Percentiles rank a stretch among this genome's conserved stretches.
Conservation (phyloP, 495 filamentous ascomycete species). For the Penicillium parvum region DNA sequence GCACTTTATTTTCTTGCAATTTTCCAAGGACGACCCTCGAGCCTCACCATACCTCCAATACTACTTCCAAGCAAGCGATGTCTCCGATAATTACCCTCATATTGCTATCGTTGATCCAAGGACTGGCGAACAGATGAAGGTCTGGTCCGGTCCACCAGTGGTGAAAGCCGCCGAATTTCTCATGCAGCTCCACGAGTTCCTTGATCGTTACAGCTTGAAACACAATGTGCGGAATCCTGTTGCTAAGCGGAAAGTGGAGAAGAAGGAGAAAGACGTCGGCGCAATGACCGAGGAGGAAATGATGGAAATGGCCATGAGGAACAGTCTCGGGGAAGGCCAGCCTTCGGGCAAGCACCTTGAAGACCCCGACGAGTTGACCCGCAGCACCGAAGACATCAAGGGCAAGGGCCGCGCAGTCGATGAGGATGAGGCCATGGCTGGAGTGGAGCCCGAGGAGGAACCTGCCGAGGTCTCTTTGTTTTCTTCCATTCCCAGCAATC, state of each 20-base stretch:
- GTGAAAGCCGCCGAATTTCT: conserved; percentile 76
- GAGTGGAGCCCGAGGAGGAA: conserved; percentile 16
- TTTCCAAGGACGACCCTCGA: conserved; percentile 70
- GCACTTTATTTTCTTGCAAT: conserved; percentile 94
- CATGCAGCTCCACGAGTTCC: conserved; percentile 87
- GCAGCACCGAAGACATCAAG: conserved; percentile 51
- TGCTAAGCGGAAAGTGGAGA: conserved; percentile 69
- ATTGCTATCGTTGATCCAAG: conserved; percentile 94
- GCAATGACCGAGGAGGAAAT: conserved; percentile 96
- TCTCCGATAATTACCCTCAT: conserved; percentile 82
- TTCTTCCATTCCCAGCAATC: conserved; percentile 60
- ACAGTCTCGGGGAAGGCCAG: conserved; percentile 58
- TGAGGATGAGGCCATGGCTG: conserved; percentile 33
- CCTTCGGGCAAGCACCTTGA: conserved; percentile 36
- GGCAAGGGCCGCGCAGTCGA: conserved; percentile 60
- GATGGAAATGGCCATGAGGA: conserved; percentile 87
- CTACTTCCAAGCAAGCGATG: conserved; percentile 73
- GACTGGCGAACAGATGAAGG: conserved; percentile 95
- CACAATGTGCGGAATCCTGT: conserved; percentile 89
- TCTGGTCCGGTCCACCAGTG: conserved; percentile 82
- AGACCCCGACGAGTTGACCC: conserved; percentile 86
- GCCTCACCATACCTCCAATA: conserved; percentile 79
- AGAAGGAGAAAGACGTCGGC: conserved; percentile 67
- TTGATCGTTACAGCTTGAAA: conserved; percentile 89
- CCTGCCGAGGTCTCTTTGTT: conserved; percentile 48